Base-by-base conservation (phyloP, 495 filamentous ascomycete genomes). In the Aspergillus cavernicola region DNA sequence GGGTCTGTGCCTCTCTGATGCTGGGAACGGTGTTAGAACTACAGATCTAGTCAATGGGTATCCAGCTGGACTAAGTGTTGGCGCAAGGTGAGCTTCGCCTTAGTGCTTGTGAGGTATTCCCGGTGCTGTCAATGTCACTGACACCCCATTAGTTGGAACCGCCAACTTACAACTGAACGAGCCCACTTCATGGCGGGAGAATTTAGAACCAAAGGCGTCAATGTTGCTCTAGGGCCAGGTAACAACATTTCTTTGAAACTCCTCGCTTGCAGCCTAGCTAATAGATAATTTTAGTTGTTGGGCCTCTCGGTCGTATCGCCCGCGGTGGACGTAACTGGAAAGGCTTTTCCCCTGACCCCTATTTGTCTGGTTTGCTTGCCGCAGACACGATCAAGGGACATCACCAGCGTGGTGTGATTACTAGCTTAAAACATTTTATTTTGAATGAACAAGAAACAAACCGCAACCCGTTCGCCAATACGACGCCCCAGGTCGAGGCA, bases 301-400 rank as follows among this genome's bases (percentile, higher is more conserved):
- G 88, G 15, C 85, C 85, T 6, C 57, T 88, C 6, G 91, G 91
- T 12, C 73, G 87, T 11, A 76, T 89, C 60, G 88, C 87, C 0
- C 80, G 79, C 24, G 90, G 90, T 29, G 91, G 91, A 1, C 72
- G 91, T 11, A 92, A 90, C 59, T 95, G 89, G 90, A 90, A 95
- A 70, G 87, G 87, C 0, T 88, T 90, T 55, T 80, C 83, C 7
- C 57, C 75, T 0, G 89, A 92, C 66, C 88, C 87, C 0, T 87
- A 89, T 18, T 74, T 85, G 4, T 76, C 80, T 60, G 84, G 83
- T 7, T 64, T 80, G 51, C 76, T 79, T 1, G 77, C 79, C 16
- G 77, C 76, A 16, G 66, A 83, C 59, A 85, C 75, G 13, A 81
- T 85, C 58, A 71, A 69, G 26, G 85, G 90, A 4, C 84, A 92